A percentile compares a stretch with the other conserved stretches of the same genome.
These are phyloP conservation scores for Sporobolomyces roseus DNA, from an alignment of 768 basidiomycete genomes.

Conservation along the genomic window DNA sequence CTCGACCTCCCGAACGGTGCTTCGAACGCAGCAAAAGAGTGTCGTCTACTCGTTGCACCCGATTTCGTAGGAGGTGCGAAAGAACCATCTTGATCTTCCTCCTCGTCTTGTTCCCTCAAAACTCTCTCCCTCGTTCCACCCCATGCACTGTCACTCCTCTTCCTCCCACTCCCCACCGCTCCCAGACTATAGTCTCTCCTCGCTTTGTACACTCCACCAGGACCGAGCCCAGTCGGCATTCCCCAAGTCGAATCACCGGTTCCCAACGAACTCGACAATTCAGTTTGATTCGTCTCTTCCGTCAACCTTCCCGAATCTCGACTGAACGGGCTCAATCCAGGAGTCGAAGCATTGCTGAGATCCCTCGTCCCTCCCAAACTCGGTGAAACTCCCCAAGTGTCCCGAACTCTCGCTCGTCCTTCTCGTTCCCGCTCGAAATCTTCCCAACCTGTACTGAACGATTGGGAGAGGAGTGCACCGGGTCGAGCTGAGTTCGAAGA, in stretches of 20 bases:
- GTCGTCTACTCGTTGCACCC: slow-evolving; percentile 44
- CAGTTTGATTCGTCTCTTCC: neutral
- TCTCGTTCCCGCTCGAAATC: slow-evolving; percentile 26
- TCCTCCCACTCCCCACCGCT: slow-evolving; percentile 39
- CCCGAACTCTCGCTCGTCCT: slow-evolving; percentile 20
- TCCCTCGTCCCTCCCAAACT: neutral
- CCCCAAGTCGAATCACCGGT: neutral
- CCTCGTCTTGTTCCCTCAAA: slow-evolving; percentile 36
- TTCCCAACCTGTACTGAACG: slow-evolving; percentile 26
- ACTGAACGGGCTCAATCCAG: slow-evolving; percentile 34
- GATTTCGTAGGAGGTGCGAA: slow-evolving; percentile 42
- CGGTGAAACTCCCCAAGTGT: slow-evolving; percentile 3
- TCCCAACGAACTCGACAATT: neutral
- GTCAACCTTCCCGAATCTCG: slow-evolving; percentile 18
- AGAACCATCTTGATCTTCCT: slow-evolving; percentile 28
- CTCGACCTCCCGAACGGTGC: slow-evolving; percentile 25
- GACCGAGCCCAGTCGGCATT: neutral
- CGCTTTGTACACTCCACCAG: slow-evolving; percentile 18
- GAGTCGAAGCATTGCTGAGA: neutral
- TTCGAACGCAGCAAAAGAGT: slow-evolving; percentile 44
- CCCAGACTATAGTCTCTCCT: slow-evolving; percentile 38
- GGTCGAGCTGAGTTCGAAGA: neutral
- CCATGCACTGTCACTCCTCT: slow-evolving; percentile 37
- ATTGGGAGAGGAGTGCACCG: slow-evolving; percentile 20
- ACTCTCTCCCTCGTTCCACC: slow-evolving; percentile 22